phyloP scores from a whole-genome alignment of 2,329 filamentous ascomycete genomes.

The Epicoccum nigrum region DNA sequence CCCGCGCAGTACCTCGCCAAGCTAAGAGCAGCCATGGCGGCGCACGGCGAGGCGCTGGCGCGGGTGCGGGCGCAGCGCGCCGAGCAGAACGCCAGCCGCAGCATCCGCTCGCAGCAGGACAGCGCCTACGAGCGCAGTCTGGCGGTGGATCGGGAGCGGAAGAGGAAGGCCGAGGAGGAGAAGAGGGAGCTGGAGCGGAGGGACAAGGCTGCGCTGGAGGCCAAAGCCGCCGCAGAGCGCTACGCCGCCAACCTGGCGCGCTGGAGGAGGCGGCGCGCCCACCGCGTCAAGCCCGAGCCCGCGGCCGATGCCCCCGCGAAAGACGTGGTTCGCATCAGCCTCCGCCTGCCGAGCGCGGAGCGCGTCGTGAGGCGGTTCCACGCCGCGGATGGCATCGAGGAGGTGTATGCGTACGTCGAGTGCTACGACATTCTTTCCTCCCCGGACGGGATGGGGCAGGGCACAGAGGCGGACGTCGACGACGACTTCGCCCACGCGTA shows the following conservation, averaged over 20 bases:
- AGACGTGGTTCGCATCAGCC: slow-evolving; percentile 73
- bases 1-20: slow-evolving; percentile 76
- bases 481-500: slow-evolving; percentile 79
- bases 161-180: slow-evolving; percentile 76
- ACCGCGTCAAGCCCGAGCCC: slow-evolving; percentile 73
- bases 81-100: slow-evolving; percentile 81
- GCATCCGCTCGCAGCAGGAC: slow-evolving; percentile 85
- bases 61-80: slow-evolving; percentile 75
- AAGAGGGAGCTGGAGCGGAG: slow-evolving; percentile 71
- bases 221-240: slow-evolving; percentile 66
- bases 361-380: slow-evolving; percentile 79
- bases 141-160: slow-evolving; percentile 84
- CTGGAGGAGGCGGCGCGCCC: slow-evolving; percentile 83
- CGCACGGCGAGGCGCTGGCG: slow-evolving; percentile 77
- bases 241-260: slow-evolving; percentile 62
- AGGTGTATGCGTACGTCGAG: slow-evolving; percentile 95
- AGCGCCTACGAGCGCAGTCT: slow-evolving; percentile 91
- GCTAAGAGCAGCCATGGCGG: slow-evolving; percentile 73
- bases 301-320: slow-evolving; percentile 58
- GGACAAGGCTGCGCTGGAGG: slow-evolving; percentile 71
- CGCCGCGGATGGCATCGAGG: slow-evolving; percentile 74
- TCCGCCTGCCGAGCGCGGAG: slow-evolving; percentile 69
- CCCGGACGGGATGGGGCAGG: too few species aligned
- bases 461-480: too few species aligned
- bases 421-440: slow-evolving; percentile 62